Conservation (phyloP, 768 basidiomycete genomes). For the Mycena belliarum region DNA sequence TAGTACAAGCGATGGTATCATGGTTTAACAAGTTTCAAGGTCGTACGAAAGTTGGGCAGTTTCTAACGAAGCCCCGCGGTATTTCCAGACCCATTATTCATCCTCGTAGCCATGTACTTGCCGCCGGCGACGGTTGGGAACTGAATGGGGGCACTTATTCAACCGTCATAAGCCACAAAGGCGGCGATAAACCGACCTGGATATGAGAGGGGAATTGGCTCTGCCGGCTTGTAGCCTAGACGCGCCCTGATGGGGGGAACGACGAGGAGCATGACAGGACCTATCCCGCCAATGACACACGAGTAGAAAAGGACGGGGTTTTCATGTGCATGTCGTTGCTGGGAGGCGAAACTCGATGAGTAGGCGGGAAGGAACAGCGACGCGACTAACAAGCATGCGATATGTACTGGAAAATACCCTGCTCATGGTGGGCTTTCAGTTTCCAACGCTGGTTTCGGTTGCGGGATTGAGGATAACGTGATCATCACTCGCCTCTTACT, state of each 20-base stretch:
- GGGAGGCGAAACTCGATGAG: constrained; percentile 20
- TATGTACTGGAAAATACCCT: constrained; percentile 53
- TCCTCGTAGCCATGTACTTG: constrained; percentile 79
- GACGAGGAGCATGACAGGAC: constrained; percentile 70
- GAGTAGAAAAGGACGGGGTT: constrained; percentile 91
- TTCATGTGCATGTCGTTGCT: constrained; percentile 94
- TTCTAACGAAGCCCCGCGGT: neutral
- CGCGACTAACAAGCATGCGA: constrained; percentile 45
- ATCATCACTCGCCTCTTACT: neutral
- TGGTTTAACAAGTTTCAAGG: neutral
- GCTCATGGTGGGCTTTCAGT: constrained; percentile 30
- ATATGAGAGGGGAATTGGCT: constrained; percentile 74
- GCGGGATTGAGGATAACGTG: constrained; percentile 2
- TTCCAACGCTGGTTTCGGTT: constrained; percentile 40
- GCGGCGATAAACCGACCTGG: constrained; percentile 56
- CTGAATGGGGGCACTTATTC: constrained; percentile 30
- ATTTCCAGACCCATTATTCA: neutral
- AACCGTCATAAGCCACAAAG: neutral
- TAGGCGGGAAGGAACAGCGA: neutral
- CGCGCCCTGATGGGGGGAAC: constrained; percentile 79
- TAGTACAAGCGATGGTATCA: neutral
- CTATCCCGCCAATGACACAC: constrained; percentile 68
- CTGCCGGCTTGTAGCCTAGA: constrained; percentile 71
- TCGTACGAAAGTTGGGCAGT: neutral
- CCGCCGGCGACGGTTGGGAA: constrained; percentile 67